These are phyloP conservation scores for Porcisia hertigi DNA, from an alignment of 208 protist species.

Conservation along the genomic window DNA sequence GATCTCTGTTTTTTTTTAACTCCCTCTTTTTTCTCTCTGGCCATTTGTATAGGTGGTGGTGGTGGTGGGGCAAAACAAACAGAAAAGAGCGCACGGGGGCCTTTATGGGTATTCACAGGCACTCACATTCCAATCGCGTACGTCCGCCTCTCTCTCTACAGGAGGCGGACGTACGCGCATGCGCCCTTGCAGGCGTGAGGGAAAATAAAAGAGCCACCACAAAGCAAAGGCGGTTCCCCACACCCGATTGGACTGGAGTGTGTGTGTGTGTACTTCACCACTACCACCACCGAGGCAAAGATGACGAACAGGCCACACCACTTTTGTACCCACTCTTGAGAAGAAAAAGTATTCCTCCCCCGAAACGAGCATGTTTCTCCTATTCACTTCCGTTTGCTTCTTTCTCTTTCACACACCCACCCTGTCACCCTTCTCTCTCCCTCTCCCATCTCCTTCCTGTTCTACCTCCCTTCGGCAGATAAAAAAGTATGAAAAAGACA, in stretches of 20 bases:
- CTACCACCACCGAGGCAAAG: no score
- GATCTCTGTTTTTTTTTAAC: neutral
- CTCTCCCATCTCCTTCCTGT: conserved; percentile 14
- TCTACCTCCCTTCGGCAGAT: conserved; percentile 4
- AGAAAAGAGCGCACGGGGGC: neutral
- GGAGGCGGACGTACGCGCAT: neutral
- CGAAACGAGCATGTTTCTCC: neutral
- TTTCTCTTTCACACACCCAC: neutral
- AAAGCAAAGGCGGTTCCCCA: no score
- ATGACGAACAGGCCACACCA: no score
- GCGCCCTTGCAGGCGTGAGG: no score
- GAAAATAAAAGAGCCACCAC: no score
- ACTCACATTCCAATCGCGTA: neutral
- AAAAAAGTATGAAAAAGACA: conserved; percentile 23
- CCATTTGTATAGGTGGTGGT: neutral
- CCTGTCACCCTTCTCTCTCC: neutral
- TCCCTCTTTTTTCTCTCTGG: neutral
- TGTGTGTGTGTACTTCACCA: no score
- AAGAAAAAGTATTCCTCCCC: neutral
- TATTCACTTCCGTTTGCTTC: neutral
- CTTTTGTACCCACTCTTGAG: no score
- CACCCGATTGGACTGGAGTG: no score
- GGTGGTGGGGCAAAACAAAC: no score
- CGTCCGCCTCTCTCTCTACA: no score
- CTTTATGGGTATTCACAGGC: neutral